These are phyloP conservation scores for Tardiomyces blankii DNA, from an alignment of 1,139 yeast genomes.

Conservation along the genomic window DNA sequence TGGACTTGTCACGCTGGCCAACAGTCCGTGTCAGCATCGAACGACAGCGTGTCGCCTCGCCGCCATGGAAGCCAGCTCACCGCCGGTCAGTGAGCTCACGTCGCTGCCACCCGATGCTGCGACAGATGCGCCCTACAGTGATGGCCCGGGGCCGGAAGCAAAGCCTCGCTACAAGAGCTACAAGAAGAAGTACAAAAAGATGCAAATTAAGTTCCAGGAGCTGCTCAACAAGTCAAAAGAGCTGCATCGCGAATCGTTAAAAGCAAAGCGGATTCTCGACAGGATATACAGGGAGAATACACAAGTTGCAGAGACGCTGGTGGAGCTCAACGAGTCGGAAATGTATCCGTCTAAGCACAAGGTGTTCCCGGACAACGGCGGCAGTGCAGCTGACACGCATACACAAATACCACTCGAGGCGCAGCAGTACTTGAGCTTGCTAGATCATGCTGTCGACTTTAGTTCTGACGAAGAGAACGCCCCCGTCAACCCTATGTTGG, in stretches of 20 bases:
- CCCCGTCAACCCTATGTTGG: background rate
- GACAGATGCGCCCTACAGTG: background rate
- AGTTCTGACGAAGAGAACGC: background rate
- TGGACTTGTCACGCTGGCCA: too few relatives aligned
- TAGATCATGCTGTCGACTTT: background rate
- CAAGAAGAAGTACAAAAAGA: slow-evolving; percentile 17
- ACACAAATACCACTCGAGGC: background rate
- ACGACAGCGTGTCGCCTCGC: too few relatives aligned
- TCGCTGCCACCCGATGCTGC: background rate
- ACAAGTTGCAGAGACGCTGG: slow-evolving; percentile 1
- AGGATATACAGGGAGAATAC: slow-evolving; percentile 15
- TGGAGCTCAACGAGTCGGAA: background rate
- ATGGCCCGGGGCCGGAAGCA: background rate
- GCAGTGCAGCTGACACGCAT: too few relatives aligned
- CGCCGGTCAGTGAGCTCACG: background rate
- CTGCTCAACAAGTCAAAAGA: slow-evolving; percentile 16
- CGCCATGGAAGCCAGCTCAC: too few relatives aligned
- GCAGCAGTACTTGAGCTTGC: background rate
- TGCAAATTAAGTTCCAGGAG: slow-evolving; percentile 14
- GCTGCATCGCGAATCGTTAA: slow-evolving; percentile 11
- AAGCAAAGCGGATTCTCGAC: slow-evolving; percentile 13
- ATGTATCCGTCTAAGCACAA: too few relatives aligned
- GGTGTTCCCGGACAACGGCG: too few relatives aligned
- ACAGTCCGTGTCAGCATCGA: too few relatives aligned
- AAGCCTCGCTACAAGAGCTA: slow-evolving; percentile 2